Percentiles rank a stretch among this genome's conserved stretches.
Evolutionary conservation across 2,329 filamentous ascomycete species (phyloP).

Genomic region (Xylariaceae sp.): DNA sequence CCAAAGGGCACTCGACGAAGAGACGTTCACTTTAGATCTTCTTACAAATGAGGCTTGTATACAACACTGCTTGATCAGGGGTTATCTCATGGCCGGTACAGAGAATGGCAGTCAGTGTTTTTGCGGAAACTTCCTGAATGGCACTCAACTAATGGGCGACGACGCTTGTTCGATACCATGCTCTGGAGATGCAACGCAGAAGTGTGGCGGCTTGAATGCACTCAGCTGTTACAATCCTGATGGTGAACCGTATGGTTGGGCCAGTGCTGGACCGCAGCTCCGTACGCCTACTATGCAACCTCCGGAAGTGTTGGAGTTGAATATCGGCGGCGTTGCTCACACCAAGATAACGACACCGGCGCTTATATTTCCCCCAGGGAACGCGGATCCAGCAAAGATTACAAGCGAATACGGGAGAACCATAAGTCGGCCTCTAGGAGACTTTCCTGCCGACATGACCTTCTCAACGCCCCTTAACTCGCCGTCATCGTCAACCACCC

Average conservation of each 20-base stretch:
- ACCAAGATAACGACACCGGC: conserved; percentile 24
- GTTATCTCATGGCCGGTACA: conserved; percentile 44
- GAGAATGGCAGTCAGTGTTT: conserved; percentile 46
- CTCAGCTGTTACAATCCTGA: conserved; percentile 42
- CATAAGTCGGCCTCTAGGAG: conserved; percentile 24
- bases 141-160: conserved; percentile 40
- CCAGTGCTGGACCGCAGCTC: conserved; percentile 28
- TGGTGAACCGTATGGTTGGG: conserved; percentile 33
- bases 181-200: conserved; percentile 42
- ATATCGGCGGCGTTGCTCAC: conserved; percentile 27
- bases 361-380: conserved; percentile 23
- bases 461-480: conserved; percentile 7
- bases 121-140: conserved; percentile 40
- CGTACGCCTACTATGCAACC: conserved; percentile 22
- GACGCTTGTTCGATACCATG: conserved; percentile 45
- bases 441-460: conserved; percentile 22
- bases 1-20: conserved; percentile 24
- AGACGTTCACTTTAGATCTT: conserved; percentile 15
- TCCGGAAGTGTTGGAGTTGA: conserved; percentile 24
- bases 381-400: conserved; percentile 18
- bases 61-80: conserved; percentile 41
- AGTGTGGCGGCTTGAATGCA: conserved; percentile 47
- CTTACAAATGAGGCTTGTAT: conserved; percentile 38
- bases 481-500: conserved; percentile 11
- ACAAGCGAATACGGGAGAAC: conserved; percentile 23